These are phyloP conservation scores for Erythrobasidium hasegawianum DNA, from an alignment of 1,284 basidiomycete genomes.

Conservation along the genomic window DNA sequence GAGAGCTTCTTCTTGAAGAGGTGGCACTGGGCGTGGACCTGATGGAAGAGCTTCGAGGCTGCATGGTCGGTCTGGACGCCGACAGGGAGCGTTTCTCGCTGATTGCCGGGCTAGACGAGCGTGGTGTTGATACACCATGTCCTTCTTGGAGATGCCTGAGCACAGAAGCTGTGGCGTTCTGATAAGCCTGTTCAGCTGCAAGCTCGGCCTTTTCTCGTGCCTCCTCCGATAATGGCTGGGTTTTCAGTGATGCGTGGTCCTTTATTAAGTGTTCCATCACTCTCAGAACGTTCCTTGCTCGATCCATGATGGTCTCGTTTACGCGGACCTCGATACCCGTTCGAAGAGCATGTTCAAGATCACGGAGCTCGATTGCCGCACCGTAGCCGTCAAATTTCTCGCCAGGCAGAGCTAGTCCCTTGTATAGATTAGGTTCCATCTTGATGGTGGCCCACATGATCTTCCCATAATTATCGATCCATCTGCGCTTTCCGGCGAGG, in stretches of 20 bases:
- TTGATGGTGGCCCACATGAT: not conserved
- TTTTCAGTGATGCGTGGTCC: too few species aligned
- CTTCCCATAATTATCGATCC: not conserved
- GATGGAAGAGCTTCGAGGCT: too few species aligned
- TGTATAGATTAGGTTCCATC: constrained; percentile 1
- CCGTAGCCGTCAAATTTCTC: not conserved
- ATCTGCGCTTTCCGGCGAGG: not conserved
- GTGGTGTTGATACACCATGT: too few species aligned
- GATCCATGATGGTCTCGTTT: not conserved
- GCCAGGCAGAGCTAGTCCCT: not conserved
- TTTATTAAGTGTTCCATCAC: not conserved
- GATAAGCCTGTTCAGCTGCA: not conserved
- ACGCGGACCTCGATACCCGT: not conserved
- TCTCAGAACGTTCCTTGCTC: not conserved
- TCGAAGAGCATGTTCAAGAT: not conserved
- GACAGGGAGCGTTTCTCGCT: too few species aligned
- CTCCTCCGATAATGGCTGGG: too few species aligned
- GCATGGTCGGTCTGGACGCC: too few species aligned
- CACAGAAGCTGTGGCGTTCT: too few species aligned
- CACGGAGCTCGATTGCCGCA: not conserved
- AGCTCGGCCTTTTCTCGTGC: too few species aligned
- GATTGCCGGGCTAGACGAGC: too few species aligned
- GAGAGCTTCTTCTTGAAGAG: too few species aligned
- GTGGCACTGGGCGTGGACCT: too few species aligned
- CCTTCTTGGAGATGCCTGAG: too few species aligned